Percentiles rank a stretch among this genome's conserved stretches.
phyloP scores from a whole-genome alignment of 306 rosid species.

The Canavalia ensiformis region DNA sequence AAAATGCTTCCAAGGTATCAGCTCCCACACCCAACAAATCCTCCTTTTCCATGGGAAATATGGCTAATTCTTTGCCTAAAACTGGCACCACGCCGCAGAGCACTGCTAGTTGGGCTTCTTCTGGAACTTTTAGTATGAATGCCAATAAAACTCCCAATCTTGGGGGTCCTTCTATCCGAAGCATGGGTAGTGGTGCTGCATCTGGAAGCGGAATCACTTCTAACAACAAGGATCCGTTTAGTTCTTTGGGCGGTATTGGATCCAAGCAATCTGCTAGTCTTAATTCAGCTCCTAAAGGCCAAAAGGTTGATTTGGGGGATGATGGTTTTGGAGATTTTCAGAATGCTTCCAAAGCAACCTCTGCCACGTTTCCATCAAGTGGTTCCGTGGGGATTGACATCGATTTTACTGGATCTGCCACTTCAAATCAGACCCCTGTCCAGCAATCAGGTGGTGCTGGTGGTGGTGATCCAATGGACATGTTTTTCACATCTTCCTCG shows the following conservation, averaged over 20 bases:
- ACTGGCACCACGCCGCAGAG: conserved; percentile 43
- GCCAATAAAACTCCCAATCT: conserved; percentile 55
- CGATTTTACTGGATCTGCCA: conserved; percentile 58
- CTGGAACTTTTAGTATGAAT: conserved; percentile 50
- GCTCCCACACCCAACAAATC: conserved; percentile 46
- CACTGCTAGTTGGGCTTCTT: conserved; percentile 64
- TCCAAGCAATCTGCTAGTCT: conserved; percentile 66
- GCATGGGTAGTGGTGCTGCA: conserved; percentile 47
- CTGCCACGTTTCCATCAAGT: conserved; percentile 53
- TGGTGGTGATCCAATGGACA: conserved; percentile 76
- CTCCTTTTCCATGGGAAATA: conserved; percentile 77
- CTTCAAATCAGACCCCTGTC: conserved; percentile 52
- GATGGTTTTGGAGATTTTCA: conserved; percentile 86
- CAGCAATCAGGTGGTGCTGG: conserved; percentile 49
- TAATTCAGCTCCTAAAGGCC: conserved; percentile 63
- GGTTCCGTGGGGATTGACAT: conserved; percentile 44
- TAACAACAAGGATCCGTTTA: conserved; percentile 79
- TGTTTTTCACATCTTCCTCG: conserved; percentile 72
- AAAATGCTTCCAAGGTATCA: conserved; percentile 52
- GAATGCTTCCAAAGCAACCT: conserved; percentile 73
- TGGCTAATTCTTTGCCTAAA: conserved; percentile 80
- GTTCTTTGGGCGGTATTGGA: conserved; percentile 81
- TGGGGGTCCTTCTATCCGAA: conserved; percentile 69
- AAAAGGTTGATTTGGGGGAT: conserved; percentile 45
- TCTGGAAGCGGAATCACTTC: conserved; percentile 58